phyloP scores from a whole-genome alignment of 345 rosid genomes.

The Mangifera indica region DNA sequence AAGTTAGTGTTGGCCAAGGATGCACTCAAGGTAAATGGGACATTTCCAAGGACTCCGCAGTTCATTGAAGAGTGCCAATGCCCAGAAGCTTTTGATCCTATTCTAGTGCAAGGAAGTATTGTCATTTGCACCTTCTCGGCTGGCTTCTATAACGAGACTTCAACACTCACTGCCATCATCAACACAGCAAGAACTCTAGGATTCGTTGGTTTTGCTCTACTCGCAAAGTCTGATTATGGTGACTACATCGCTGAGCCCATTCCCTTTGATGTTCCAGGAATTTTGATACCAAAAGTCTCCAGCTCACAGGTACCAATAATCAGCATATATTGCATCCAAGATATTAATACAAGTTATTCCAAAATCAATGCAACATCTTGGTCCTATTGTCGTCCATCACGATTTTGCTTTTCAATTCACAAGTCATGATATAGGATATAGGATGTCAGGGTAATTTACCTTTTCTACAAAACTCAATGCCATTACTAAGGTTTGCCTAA shows the following conservation, averaged over 20 bases:
- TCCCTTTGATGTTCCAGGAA: conserved; percentile 51
- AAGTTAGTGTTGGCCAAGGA: conserved; percentile 71
- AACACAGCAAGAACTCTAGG: conserved; percentile 59
- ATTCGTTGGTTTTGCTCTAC: conserved; percentile 59
- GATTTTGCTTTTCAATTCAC: no score
- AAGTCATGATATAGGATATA: no score
- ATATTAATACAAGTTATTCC: no score
- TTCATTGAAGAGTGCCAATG: conserved; percentile 73
- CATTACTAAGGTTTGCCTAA: no score
- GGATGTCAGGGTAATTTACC: no score
- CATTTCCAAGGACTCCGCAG: conserved; percentile 44
- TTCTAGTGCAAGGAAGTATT: conserved; percentile 46
- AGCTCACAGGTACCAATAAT: conserved; percentile 53
- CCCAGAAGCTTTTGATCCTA: conserved; percentile 60
- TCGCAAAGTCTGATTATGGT: conserved; percentile 62
- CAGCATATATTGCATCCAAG: not conserved
- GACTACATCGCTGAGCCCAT: conserved; percentile 68
- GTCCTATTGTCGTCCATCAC: no score
- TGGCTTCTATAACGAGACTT: conserved; percentile 62
- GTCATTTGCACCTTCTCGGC: conserved; percentile 72
- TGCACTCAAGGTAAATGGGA: conserved; percentile 43
- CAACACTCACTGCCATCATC: conserved; percentile 53
- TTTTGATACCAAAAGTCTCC: conserved; percentile 55
- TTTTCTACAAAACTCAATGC: no score
- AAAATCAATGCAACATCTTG: no score